These are phyloP conservation scores for Besnoitia besnoiti DNA, from an alignment of 169 alveolate species.

Conservation along the genomic window DNA sequence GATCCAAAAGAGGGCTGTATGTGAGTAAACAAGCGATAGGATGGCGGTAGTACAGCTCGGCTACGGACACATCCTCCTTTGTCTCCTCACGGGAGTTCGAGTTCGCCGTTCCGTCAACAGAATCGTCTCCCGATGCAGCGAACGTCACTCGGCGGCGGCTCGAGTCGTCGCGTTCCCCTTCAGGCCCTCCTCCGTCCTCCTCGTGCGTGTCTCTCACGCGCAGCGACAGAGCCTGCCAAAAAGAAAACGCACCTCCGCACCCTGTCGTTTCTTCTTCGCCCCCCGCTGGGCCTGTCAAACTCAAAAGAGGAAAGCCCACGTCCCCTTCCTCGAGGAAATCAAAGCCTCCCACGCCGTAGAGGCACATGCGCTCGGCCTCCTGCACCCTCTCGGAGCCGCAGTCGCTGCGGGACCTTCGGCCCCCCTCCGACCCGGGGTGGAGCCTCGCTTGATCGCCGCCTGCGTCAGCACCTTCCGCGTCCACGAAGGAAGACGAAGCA, in stretches of 20 bases:
- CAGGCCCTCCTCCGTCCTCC: neutral
- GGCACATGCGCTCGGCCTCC: neutral
- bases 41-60: neutral
- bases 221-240: constrained; percentile 2
- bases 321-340: constrained; percentile 5
- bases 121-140: neutral
- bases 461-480: neutral
- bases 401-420: constrained; percentile 1
- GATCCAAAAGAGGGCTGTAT: neutral
- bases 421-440: no score
- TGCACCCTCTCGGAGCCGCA: neutral
- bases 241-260: neutral
- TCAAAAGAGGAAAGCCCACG: neutral
- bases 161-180: neutral
- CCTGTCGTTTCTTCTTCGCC: constrained; percentile 4
- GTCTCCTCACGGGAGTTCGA: neutral
- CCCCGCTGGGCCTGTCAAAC: neutral
- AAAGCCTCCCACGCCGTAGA: constrained; percentile 5
- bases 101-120: neutral
- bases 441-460: neutral
- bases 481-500: no score
- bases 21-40: neutral
- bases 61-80: neutral
- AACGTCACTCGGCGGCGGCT: neutral
- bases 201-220: neutral